Conservation (phyloP, 2,329 filamentous ascomycete species). For the Colletotrichum sp. region DNA sequence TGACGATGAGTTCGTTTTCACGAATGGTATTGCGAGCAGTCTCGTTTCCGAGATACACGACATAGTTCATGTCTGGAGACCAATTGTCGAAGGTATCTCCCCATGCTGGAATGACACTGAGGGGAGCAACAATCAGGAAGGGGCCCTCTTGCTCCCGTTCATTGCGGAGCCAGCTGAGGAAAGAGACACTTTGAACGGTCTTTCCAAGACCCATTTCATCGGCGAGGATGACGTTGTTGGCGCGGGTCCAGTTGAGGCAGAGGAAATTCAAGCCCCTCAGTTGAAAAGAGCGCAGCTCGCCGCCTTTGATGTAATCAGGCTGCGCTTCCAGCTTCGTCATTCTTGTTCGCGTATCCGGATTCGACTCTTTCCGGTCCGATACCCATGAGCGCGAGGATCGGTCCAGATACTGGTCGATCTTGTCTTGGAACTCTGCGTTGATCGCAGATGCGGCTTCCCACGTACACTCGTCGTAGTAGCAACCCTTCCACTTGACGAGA, state of each 20-base stretch:
- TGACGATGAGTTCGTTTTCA: conserved; percentile 86
- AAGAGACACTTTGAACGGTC: conserved; percentile 95
- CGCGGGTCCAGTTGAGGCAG: conserved; percentile 92
- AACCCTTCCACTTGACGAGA: conserved; percentile 94
- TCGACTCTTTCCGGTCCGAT: conserved; percentile 81
- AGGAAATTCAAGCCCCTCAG: conserved; percentile 94
- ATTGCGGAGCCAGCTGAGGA: conserved; percentile 96
- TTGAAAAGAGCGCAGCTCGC: conserved; percentile 91
- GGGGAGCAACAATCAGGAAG: conserved; percentile 94
- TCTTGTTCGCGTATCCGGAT: conserved; percentile 74
- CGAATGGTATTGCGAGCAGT: conserved; percentile 85
- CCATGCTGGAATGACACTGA: conserved; percentile 98
- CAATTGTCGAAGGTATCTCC: conserved; percentile 97
- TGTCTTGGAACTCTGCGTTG: conserved; percentile 79
- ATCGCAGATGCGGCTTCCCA: conserved; percentile 86
- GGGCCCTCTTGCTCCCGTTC: conserved; percentile 89
- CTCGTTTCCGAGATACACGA: conserved; percentile 93
- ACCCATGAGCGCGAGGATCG: conserved; percentile 80
- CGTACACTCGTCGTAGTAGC: conserved; percentile 92
- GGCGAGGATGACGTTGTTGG: conserved; percentile 94
- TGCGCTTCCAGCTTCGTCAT: conserved; percentile 80
- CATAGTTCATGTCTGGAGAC: conserved; percentile 95
- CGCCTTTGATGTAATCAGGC: conserved; percentile 83
- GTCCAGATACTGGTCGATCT: conserved; percentile 91
- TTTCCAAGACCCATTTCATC: conserved; percentile 99